Base-by-base conservation (phyloP, 2,329 filamentous ascomycete genomes). In the Penicillium sp. region DNA sequence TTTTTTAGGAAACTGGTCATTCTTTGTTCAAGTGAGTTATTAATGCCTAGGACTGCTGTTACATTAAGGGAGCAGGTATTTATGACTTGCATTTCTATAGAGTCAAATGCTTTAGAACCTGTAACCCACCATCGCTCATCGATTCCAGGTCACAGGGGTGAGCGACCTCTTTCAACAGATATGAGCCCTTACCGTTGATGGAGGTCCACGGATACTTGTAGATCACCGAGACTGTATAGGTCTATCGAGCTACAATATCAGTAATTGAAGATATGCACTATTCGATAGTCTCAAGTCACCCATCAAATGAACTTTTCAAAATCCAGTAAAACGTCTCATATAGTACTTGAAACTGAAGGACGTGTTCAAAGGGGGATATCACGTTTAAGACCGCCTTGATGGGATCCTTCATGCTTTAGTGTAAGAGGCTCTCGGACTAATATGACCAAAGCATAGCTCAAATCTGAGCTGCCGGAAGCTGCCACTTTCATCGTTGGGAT, bases 391-490 rank as follows among this genome's bases (percentile, higher is more conserved):
- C 34, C 31, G 8, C 22, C 7, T 42, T 35, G 53, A 49, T 52
- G 50, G 15, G 20, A 53, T 48, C 41, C 42, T 48, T 8, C 28
- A 31, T 8, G 5, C 6, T 31, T 31, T 31, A 31, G 43, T 35
- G 34, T 20, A n/a, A 37, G 35, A 50, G 58, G 34, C 25, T 34
- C 15, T 39, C 43, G 25, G 35, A 34, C 54, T 48, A 31, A 47
- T 11, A 55, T 41, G 49, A 45, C n/a, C 52, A 22, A 43, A 48
- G 35, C 17, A 38, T 57, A 10, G 48, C 17, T 47, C 34, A 22
- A 51, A 53, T 49, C 17, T n/a, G 55, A 43, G 38, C 58, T 64
- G 54, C 54, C 60, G 31, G 60, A 64, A 58, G 54, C 63, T 62
- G 57, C 54, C 63, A 53, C 54, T 42, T 35, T 37, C 43, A 31